Evolutionary conservation across 1,284 basidiomycete species (phyloP).

Genomic region (Microbotryomycetes sp.): DNA sequence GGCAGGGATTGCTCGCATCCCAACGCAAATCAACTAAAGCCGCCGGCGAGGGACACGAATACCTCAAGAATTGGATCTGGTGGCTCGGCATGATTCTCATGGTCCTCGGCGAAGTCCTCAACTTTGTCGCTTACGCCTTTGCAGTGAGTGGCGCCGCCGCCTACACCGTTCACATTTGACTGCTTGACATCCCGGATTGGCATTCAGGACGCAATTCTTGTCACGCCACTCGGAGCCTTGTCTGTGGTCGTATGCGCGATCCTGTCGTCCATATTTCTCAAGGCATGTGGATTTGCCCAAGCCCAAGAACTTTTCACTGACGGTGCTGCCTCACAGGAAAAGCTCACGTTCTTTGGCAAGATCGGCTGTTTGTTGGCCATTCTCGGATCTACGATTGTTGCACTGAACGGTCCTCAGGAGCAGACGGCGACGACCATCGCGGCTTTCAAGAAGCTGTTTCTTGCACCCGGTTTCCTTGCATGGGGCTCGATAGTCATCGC

Average conservation of each 20-base stretch:
- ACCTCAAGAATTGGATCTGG: constrained; percentile 75
- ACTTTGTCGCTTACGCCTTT: constrained; percentile 57
- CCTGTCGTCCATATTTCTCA: constrained; percentile 83
- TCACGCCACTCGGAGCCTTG: constrained; percentile 92
- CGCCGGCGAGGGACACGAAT: constrained; percentile 87
- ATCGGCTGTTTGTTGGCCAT: constrained; percentile 76
- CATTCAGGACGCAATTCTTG: constrained; percentile 33
- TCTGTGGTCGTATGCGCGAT: constrained; percentile 94
- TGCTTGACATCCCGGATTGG: constrained; percentile 34
- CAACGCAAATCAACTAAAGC: constrained; percentile 47
- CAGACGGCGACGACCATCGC: constrained; percentile 68
- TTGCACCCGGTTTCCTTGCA: constrained; percentile 77
- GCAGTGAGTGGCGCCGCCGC: constrained; percentile 14
- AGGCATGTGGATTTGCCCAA: constrained; percentile 37
- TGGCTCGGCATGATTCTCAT: constrained; percentile 60
- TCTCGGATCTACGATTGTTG: constrained; percentile 78
- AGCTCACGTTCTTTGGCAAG: constrained; percentile 73
- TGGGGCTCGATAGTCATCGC: constrained; percentile 62
- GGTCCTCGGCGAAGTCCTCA: constrained; percentile 57
- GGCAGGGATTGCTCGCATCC: constrained; percentile 38
- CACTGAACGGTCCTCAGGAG: constrained; percentile 71
- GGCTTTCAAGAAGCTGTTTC: constrained; percentile 72
- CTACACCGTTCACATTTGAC: constrained; percentile 1
- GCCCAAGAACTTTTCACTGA: background rate
- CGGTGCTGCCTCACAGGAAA: constrained; percentile 49